phyloP scores from a whole-genome alignment of 1,139 yeast genomes.

The Ashbya aceris region DNA sequence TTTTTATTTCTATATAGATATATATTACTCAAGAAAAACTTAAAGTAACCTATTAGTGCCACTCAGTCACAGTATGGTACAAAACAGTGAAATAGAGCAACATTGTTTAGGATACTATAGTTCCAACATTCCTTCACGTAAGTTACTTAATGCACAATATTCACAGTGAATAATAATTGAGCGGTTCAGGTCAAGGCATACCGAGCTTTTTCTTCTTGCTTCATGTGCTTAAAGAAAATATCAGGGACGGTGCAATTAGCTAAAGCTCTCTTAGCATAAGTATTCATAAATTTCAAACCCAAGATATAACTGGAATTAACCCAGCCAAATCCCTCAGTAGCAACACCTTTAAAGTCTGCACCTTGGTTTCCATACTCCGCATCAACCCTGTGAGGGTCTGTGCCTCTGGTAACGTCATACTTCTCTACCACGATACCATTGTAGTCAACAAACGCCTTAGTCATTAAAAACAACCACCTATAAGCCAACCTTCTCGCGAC shows the following conservation, averaged over 20 bases:
- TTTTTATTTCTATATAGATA: too few relatives aligned
- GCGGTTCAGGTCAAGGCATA: constrained; percentile 31
- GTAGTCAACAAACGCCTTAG: constrained; percentile 85
- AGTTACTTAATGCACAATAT: too few relatives aligned
- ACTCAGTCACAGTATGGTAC: too few relatives aligned
- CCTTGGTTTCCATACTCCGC: constrained; percentile 99
- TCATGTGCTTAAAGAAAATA: constrained; percentile 50
- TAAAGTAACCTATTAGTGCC: too few relatives aligned
- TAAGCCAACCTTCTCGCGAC: constrained; percentile 67
- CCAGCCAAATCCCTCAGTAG: constrained; percentile 97
- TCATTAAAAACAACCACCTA: constrained; percentile 85
- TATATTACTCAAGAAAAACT: too few relatives aligned
- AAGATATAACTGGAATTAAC: constrained; percentile 78
- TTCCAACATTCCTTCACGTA: too few relatives aligned
- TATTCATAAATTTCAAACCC: constrained; percentile 62
- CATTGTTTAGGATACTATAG: too few relatives aligned
- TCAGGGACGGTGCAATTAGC: constrained; percentile 79
- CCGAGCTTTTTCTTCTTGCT: constrained; percentile 35
- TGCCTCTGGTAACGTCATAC: constrained; percentile 77
- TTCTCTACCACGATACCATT: constrained; percentile 96
- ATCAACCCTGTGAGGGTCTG: constrained; percentile 83
- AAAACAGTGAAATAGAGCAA: too few relatives aligned
- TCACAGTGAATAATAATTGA: too few relatives aligned
- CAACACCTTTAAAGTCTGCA: constrained; percentile 82
- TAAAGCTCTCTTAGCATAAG: constrained; percentile 64